These are phyloP conservation scores for Alternaria arborescens DNA, from an alignment of 2,329 filamentous ascomycete genomes.

Conservation along the genomic window DNA sequence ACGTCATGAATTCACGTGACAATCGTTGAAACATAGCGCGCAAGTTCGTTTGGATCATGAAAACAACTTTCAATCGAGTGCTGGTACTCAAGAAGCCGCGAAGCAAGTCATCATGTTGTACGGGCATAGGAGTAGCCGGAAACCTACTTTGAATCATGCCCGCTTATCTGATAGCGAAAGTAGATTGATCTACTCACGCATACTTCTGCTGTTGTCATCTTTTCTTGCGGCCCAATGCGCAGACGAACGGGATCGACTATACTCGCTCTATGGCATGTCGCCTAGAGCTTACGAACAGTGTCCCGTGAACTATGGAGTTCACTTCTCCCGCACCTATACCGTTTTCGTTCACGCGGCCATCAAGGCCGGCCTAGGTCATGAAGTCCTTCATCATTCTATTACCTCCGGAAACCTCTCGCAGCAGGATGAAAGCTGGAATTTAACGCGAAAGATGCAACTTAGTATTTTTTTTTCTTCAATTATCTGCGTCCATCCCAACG, in stretches of 20 bases:
- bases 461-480: too few species aligned
- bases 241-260: not conserved
- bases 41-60: rapidly evolving
- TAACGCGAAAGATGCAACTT: too few species aligned
- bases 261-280: not conserved
- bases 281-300: not conserved
- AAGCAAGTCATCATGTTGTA: not conserved
- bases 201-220: not conserved
- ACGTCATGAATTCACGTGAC: not conserved
- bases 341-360: too few species aligned
- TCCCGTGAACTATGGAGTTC: too few species aligned
- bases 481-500: too few species aligned
- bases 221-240: not conserved
- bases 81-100: not conserved
- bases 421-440: too few species aligned
- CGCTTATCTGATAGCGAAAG: not conserved
- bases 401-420: too few species aligned
- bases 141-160: too few species aligned
- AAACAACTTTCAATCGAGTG: not conserved
- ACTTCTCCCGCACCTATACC: too few species aligned
- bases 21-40: not conserved
- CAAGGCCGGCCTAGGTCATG: too few species aligned
- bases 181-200: not conserved
- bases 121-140: too few species aligned
- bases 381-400: too few species aligned